Evolutionary conservation across 305 asterid species (phyloP).

Genomic region (Solanum hybrid): DNA sequence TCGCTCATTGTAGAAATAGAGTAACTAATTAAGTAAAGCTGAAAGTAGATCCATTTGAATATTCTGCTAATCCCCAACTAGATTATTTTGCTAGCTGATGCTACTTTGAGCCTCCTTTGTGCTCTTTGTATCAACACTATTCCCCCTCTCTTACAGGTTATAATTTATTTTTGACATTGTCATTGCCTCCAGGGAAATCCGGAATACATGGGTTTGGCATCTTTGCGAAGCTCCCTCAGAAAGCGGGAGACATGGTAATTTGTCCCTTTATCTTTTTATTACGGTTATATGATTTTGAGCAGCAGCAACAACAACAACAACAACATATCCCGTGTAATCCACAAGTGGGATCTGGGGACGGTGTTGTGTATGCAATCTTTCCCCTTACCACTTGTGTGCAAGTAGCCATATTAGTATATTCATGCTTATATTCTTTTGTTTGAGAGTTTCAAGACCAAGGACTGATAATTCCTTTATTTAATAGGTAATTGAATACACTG

Average conservation of each 20-base stretch:
- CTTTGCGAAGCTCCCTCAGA: constrained; percentile 72
- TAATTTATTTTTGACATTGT: not conserved
- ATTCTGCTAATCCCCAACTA: not conserved
- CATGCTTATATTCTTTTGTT: not conserved
- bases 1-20: not conserved
- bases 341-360: not conserved
- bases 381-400: constrained; percentile 2
- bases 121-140: not conserved
- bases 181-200: constrained; percentile 67
- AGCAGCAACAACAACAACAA: not conserved
- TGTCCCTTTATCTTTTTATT: not conserved
- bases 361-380: not conserved
- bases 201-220: constrained; percentile 95
- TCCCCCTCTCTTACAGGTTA: not conserved
- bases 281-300: constrained; percentile 18
- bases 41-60: not conserved
- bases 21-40: not conserved
- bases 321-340: not conserved
- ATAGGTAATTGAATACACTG: constrained; percentile 86
- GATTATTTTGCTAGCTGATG: not conserved
- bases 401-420: not conserved
- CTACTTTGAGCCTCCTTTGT: not conserved
- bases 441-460: constrained; percentile 1
- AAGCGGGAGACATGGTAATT: constrained; percentile 94
- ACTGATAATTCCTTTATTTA: constrained; percentile 16